Evolutionary conservation across 1,284 basidiomycete species (phyloP), one percentile per base, ranked within the genome.

Genomic region (Puccinia brachypodii): DNA sequence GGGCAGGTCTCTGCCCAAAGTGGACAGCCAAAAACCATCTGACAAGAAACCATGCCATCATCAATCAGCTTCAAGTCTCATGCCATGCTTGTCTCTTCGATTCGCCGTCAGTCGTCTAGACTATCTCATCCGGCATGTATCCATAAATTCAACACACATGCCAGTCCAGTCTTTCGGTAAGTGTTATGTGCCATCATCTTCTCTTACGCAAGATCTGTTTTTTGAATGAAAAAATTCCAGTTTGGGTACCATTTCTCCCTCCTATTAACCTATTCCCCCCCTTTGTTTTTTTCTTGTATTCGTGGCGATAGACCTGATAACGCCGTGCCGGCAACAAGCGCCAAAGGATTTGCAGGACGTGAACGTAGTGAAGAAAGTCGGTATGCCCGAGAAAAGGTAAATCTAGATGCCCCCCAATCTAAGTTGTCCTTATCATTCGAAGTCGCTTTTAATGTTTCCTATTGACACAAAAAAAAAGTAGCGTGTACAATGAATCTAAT

Each of bases 351-450:
- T 47, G 14, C 44, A 36, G 38, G 71, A 22, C 60, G 62, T 47
- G 76, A 78, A 71, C 76, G 76, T 50, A 53, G 76, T 47, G 76
- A 78, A 50, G 76, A 78, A 58, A 8, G 33, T 50, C 62, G 76
- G 22, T 78, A 78, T 38, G 53, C 64, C n/a, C 40, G 64, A 31
- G 44, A 69, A 53, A 78, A 78, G 64, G 76, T 58, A 44, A 69
- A 14, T 42, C 14, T 19, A n/a, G n/a, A n/a, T n/a, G n/a, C n/a
- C n/a, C n/a, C n/a, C n/a, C n/a, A n/a, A n/a, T n/a, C n/a, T n/a
- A n/a, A n/a, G n/a, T n/a, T n/a, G n/a, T n/a, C n/a, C n/a, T n/a
- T n/a, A n/a, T n/a, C n/a, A n/a, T n/a, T n/a, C n/a, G n/a, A n/a
- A n/a, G n/a, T n/a, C n/a, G n/a, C n/a, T n/a, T n/a, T n/a, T n/a